phyloP scores from a whole-genome alignment of 140 eudicot genomes.

The Oenanthe javanica region DNA sequence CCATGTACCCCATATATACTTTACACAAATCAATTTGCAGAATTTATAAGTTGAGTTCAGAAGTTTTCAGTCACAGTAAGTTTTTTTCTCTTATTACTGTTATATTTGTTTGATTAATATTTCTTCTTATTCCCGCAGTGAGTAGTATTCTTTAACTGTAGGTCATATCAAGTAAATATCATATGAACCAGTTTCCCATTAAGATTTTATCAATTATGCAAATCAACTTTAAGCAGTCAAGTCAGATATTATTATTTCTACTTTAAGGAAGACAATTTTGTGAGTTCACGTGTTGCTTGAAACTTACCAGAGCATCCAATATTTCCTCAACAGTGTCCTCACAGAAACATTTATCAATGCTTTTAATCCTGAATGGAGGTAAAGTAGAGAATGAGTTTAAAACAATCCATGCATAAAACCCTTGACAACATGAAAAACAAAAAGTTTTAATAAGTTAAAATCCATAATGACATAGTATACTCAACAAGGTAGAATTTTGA shows the following conservation, averaged over 20 bases:
- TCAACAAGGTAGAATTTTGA: not conserved
- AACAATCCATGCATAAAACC: not conserved
- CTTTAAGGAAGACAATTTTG: not conserved
- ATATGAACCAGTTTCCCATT: not conserved
- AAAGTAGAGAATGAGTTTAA: not conserved
- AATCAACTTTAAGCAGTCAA: not conserved
- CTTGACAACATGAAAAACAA: not conserved
- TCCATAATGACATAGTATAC: not conserved
- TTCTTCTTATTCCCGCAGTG: not conserved
- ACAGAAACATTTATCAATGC: slow-evolving; percentile 65
- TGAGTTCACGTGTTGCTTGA: not conserved
- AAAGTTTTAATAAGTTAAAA: not conserved
- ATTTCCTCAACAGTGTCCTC: slow-evolving; percentile 86
- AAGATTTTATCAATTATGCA: not conserved
- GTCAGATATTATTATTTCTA: not conserved
- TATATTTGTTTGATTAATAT: too few relatives aligned
- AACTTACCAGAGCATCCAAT: slow-evolving; percentile 73
- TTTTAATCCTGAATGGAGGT: slow-evolving; percentile 52
- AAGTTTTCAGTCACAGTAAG: not conserved
- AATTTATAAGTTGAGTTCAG: not conserved
- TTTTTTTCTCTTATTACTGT: not conserved
- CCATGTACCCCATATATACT: not conserved
- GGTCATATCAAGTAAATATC: not conserved
- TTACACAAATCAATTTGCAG: not conserved
- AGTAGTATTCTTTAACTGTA: not conserved